Conservation (phyloP, 257 asterid species). For the Buddleja alternifolia region DNA sequence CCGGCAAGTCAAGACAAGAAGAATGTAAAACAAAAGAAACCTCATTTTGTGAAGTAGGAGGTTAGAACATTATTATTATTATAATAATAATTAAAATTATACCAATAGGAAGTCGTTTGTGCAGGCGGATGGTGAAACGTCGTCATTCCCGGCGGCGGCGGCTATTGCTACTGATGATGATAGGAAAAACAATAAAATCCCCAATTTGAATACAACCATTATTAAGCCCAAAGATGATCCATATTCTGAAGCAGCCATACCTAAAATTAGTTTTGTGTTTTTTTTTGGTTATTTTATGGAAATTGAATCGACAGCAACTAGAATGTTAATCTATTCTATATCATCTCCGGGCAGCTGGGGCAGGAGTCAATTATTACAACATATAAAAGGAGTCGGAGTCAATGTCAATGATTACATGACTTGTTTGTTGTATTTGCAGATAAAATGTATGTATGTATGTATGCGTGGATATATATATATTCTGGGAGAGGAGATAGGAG, state of each 20-base stretch:
- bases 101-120: slow-evolving; percentile 57
- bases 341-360: slow-evolving; percentile 19
- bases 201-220: slow-evolving; percentile 30
- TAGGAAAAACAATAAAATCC: slow-evolving; percentile 36
- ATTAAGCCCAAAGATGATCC: slow-evolving; percentile 31
- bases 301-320: slow-evolving; percentile 16
- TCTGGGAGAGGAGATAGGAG: slow-evolving; percentile 4
- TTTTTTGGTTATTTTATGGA: too few relatives aligned
- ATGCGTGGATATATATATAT: too few relatives aligned
- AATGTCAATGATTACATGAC: slow-evolving; percentile 21
- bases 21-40: neutral
- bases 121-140: slow-evolving; percentile 38
- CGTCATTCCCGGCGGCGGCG: slow-evolving; percentile 17
- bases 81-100: too few relatives aligned
- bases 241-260: slow-evolving; percentile 45
- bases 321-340: neutral
- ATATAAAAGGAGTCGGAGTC: too few relatives aligned
- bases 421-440: too few relatives aligned
- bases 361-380: too few relatives aligned
- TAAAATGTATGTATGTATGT: too few relatives aligned
- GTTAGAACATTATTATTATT: neutral
- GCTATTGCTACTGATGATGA: slow-evolving; percentile 40
- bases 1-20: neutral
- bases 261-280: slow-evolving; percentile 13
- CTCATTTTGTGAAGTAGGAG: neutral